Evolutionary conservation across 2,329 filamentous ascomycete genomes (phyloP), one percentile per base, ranked within the genome.

Genomic region (Paraphaeosphaeria sporulosa): DNA sequence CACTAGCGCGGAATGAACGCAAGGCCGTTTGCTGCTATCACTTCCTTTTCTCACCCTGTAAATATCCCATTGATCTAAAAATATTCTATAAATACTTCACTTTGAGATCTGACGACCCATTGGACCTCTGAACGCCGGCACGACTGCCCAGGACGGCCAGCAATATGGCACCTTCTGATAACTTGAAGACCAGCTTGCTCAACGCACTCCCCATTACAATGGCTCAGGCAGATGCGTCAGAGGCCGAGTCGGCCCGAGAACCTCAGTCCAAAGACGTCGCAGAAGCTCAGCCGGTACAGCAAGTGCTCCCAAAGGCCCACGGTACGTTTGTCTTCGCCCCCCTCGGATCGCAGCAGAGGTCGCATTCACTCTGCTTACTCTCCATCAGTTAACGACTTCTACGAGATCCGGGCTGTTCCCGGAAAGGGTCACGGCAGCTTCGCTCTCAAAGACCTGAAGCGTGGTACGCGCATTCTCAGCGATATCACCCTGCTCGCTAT

Each of bases 371-470:
- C n/a, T 17, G 9, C 38, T 54, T 8, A 54, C 38, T 17, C 5
- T 13, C 12, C 17, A 4, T 7, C 49, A 68, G 67, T 63, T 8
- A 72, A 73, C 46, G 61, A 66, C 1, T 72, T 64, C 59, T 77
- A 76, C 27, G 71, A 74, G 23, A 60, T 80, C 53, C 69, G 65
- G 25, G 62, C 64, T 4, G 67, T 77, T 5, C 68, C 74, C 0
- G 71, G 71, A 40, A 82, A 80, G 64, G 81, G 81, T 21, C 74
- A 79, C 32, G 81, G 80, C 50, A 75, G 79, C 55, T 75, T 82
- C 59, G 80, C 80, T 0, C 62, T 69, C 4, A 58, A 63, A 9
- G n/a, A 51, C 21, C 77, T 83, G 46, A 57, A 70, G 34, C 68
- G 64, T 23, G 79, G 80, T 13, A 78, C 77, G 1, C 74, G 75